Base-by-base conservation (phyloP, 331 rosid genomes). In the Prunus yedoensis region DNA sequence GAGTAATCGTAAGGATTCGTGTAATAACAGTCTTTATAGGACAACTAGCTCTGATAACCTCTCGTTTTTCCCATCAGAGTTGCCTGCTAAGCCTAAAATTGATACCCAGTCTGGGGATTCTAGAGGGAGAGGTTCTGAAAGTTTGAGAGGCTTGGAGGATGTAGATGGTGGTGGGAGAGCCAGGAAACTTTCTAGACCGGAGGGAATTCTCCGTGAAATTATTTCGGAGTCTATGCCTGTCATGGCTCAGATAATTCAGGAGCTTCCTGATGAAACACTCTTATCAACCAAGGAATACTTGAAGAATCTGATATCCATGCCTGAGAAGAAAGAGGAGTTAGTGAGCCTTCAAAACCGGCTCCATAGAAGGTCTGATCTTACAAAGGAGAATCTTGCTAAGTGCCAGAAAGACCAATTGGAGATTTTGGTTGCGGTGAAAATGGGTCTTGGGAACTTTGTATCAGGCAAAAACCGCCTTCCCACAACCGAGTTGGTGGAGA, bases 51-150 rank as follows among this genome's bases (percentile, higher is more conserved):
- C 98, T 11, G 94, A 88, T 13, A 91, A 86, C 28, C 97, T 84
- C 77, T 95, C 99, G 0, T 89, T 92, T 85, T 92, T 87, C 13
- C 99, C 99, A n/a, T 95, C 99, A 8, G 99, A 95, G 53, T 82
- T 95, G 73, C 94, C 93, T 18, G 99, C 99, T 3, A 91, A 93
- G 79, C 96, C 87, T 8, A 87, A 91, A 73, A 83, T 88, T 68
- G 97, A 90, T n/a, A 80, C 87, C 23, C 90, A 77, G 11, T 86
- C 90, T 3, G 97, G 93, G 71, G 94, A 94, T 79, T 89, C 96
- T 0, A 92, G 94, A 70, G 97, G 97, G 60, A 89, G 87, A 78
- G 89, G 88, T 75, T 92, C 96, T 28, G 97, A 92, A 82, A 89
- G 82, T 84, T 73, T 90, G 81, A 83, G 89, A 56, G 83, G 77